phyloP scores from a whole-genome alignment of 116 monocot genomes.

The Iris pallida region DNA sequence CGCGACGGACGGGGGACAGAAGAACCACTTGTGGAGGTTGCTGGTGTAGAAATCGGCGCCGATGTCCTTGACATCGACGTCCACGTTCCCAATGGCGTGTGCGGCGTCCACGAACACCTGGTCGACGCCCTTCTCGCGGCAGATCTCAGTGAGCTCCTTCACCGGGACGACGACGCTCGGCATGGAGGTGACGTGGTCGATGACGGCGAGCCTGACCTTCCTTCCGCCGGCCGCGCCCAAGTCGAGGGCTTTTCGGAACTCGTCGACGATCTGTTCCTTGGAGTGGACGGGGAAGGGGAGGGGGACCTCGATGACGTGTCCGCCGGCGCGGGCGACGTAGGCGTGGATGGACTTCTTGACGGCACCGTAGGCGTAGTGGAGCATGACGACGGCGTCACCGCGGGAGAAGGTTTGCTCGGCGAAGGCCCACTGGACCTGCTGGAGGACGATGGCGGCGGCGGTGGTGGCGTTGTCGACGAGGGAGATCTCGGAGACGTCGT shows the following conservation, averaged over 20 bases:
- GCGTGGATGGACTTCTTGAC: conserved; percentile 72
- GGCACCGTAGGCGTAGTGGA: conserved; percentile 67
- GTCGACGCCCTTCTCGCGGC: conserved; percentile 73
- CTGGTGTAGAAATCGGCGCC: conserved; percentile 83
- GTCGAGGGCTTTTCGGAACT: conserved; percentile 55
- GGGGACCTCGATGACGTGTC: conserved; percentile 60
- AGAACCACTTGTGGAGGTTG: conserved; percentile 87
- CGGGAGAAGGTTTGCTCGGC: conserved; percentile 35
- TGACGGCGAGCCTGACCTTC: conserved; percentile 68
- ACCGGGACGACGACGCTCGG: conserved; percentile 71
- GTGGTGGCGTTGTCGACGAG: conserved; percentile 64
- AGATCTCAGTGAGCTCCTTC: conserved; percentile 59
- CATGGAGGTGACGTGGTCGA: conserved; percentile 92
- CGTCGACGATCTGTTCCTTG: conserved; percentile 39
- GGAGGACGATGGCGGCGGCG: conserved; percentile 68
- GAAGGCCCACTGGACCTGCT: conserved; percentile 58
- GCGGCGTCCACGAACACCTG: conserved; percentile 80
- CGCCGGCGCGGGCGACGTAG: conserved; percentile 59
- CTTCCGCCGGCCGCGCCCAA: conserved; percentile 42
- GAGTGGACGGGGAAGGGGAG: conserved; percentile 71
- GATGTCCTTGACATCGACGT: conserved; percentile 64
- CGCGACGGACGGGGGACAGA: conserved; percentile 70
- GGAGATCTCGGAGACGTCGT: conserved; percentile 33
- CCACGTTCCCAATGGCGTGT: conserved; percentile 57
- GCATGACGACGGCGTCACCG: conserved; percentile 64